Evolutionary conservation across 2,329 filamentous ascomycete species (phyloP).

Genomic region (Eutypella sp.): DNA sequence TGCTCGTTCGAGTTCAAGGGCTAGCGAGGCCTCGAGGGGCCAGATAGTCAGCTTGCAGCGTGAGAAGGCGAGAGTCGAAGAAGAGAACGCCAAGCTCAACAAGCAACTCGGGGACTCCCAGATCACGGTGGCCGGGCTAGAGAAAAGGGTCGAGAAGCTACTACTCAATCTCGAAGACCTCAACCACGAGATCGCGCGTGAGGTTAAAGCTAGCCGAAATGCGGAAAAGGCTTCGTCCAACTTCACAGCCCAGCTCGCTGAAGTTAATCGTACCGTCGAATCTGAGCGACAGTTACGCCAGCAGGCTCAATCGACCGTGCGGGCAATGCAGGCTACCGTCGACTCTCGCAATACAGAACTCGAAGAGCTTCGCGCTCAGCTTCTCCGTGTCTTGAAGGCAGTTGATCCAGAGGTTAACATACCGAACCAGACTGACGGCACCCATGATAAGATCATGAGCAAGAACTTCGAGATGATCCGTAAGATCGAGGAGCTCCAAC

Average conservation of each 20-base stretch:
- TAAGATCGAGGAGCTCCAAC: slow-evolving; percentile 83
- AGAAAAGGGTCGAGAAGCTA: slow-evolving; percentile 93
- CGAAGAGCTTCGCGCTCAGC: slow-evolving; percentile 70
- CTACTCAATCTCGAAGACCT: slow-evolving; percentile 84
- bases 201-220: slow-evolving; percentile 83
- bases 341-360: slow-evolving; percentile 79
- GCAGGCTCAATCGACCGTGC: slow-evolving; percentile 81
- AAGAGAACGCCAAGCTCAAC: slow-evolving; percentile 73
- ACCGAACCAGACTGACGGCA: slow-evolving; percentile 53
- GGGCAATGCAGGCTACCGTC: slow-evolving; percentile 72
- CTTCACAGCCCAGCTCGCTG: slow-evolving; percentile 76
- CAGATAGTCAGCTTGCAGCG: slow-evolving; percentile 72
- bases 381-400: slow-evolving; percentile 77
- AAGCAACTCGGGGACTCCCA: slow-evolving; percentile 85
- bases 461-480: slow-evolving; percentile 79
- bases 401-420: slow-evolving; percentile 73
- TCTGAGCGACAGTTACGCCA: slow-evolving; percentile 80
- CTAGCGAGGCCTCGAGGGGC: slow-evolving; percentile 74
- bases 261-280: slow-evolving; percentile 83
- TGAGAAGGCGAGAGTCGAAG: slow-evolving; percentile 78
- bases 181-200: slow-evolving; percentile 84
- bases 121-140: slow-evolving; percentile 72
- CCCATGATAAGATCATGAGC: slow-evolving; percentile 61
- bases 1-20: slow-evolving; percentile 80
- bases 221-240: slow-evolving; percentile 85